Percentiles rank a stretch among this genome's conserved stretches.
These are phyloP conservation scores for Magnolia changhungtana DNA, from an alignment of 164 flowering plant genomes.

Conservation along the genomic window DNA sequence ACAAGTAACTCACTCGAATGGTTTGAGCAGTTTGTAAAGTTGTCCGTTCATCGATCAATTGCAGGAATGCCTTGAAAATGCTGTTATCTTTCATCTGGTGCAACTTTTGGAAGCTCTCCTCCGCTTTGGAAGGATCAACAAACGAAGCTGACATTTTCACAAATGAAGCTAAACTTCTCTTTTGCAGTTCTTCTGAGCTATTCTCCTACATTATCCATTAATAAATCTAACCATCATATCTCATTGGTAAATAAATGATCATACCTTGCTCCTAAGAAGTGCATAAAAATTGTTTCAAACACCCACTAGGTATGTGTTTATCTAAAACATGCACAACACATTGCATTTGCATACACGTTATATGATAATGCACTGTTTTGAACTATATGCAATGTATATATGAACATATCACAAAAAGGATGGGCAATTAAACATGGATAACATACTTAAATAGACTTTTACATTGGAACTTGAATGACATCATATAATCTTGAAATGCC, in stretches of 20 bases:
- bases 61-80: slow-evolving; percentile 42
- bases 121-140: slow-evolving; percentile 65
- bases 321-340: no score
- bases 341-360: no score
- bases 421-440: no score
- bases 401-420: no score
- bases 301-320: no score
- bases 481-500: no score
- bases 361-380: no score
- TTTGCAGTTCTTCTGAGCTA: slow-evolving; percentile 41
- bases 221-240: neutral
- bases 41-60: slow-evolving; percentile 38
- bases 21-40: slow-evolving; percentile 25
- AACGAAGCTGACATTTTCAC: slow-evolving; percentile 65
- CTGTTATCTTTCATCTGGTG: slow-evolving; percentile 55
- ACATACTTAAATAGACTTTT: no score
- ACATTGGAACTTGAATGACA: no score
- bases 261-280: no score
- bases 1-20: slow-evolving; percentile 34
- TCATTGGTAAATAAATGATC: neutral
- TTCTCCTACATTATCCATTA: slow-evolving; percentile 39
- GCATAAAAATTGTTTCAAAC: no score
- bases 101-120: slow-evolving; percentile 65
- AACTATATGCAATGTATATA: no score
- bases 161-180: slow-evolving; percentile 30